Evolutionary conservation across 1,284 basidiomycete genomes (phyloP), one percentile per base, ranked within the genome.

Genomic region (Cutaneotrichosporon mucoides): DNA sequence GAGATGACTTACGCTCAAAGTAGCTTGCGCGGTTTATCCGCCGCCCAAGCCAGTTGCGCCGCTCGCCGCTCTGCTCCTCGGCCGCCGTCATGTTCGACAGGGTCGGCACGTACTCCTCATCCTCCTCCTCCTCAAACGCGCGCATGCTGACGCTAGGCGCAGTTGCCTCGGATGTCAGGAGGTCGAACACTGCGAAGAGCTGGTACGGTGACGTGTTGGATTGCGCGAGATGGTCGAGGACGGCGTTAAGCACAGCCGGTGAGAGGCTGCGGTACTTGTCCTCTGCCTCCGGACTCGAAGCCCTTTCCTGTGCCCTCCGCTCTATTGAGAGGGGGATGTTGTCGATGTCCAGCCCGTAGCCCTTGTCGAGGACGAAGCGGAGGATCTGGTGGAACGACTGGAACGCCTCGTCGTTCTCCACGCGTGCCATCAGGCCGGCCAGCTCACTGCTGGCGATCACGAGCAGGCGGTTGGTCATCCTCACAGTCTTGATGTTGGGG

Each of bases 301-400:
- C 44, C 1, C 12, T 10, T 12, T 52, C 42, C 13, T 42, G 55
- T 3, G 54, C 49, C 13, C 35, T 9, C 7, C 46, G 55, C 47
- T 56, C 52, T 4, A 60, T 44, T 10, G 62, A 63, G 15, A 53
- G 10, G 6, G 63, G 44, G 10, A 64, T 45, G 48, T 61, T 54
- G 44, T 56, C 48, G 12, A 65, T 50, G 44, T 65, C 64, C 6
- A 65, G 36, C 10, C 61, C 60, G 12, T 59, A 65, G 8, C 53
- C 64, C 37, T 62, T 15, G 12, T 35, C 11, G n/a, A 62, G 12
- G n/a, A 65, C 46, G 42, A 53, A 57, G 6, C 49, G 55, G n/a
- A 60, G 35, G 7, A 60, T 45, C 6, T 56, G 42, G 59, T 62
- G 55, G 45, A 65, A 36, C 6, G 48, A 49, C 15, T 49, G 11